Evolutionary conservation across 257 asterid genomes (phyloP), one percentile per base, ranked within the genome.

Genomic region (Salvia splendens): DNA sequence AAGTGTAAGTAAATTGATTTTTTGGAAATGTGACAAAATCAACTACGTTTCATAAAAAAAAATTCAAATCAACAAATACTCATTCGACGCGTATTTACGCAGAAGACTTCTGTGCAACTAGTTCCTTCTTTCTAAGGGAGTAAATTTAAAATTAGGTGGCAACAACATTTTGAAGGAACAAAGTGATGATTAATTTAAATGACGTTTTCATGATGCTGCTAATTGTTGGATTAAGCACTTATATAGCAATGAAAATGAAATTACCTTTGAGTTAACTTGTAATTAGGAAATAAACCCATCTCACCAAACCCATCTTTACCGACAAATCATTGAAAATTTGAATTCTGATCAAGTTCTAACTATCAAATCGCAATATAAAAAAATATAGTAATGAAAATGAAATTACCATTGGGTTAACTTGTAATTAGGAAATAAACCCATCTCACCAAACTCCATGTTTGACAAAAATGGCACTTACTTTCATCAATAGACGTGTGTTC

Each of bases 201-300:
- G 76, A 75, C 71, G 80, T 58, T 50, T 52, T 32, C 20, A 61
- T 75, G 75, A 75, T 69, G 72, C 59, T 32, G 47, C 8, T 46
- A 55, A 35, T 36, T 38, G 45, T 40, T 14, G 58, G 60, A 70
- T 56, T 9, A 64, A 69, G 45, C 72, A 55, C 67, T 58, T 20
- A 69, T 24, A 24, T 5, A n/a, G 33, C 12, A 6, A 24, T 24
- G 30, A 24, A 24, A 24, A 1, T 24, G 4, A 58, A 63, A 24
- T 75, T 63, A 53, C 72, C 68, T 0, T 24, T 24, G 51, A 36
- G 75, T 48, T 64, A 75, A 70, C 17, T 68, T 67, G 48, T 14
- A 67, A 30, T 9, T 46, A 61, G 33, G 42, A 55, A 30, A 35
- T 75, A 64, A 46, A 24, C 30, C 30, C 30, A 24, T 24, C 30